Base-by-base conservation (phyloP, 495 filamentous ascomycete genomes). In the Penicillium turbatum region DNA sequence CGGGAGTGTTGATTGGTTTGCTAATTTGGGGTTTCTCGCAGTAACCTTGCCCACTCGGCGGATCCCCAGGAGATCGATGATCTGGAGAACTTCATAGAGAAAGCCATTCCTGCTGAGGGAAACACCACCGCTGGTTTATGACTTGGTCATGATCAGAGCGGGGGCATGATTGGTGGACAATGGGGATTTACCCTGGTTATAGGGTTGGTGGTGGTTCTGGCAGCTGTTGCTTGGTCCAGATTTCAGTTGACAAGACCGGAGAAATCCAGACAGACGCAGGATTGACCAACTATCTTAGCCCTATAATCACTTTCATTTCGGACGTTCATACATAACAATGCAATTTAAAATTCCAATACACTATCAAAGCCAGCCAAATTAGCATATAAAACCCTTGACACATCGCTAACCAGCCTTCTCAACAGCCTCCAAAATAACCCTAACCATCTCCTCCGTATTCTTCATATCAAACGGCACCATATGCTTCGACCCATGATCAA, bases 11-110 rank as follows among this genome's bases (percentile, higher is more conserved):
- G 27, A 31, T 4, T 53, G 11, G 29, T 24, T 32, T 63, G 36
- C 62, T 73, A 15, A 68, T 48, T 12, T 17, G 34, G 30, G 17
- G n/a, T n/a, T n/a, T 17, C 13, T 19, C 49, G 34, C 48, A 89
- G 86, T 32, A 76, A 79, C 2, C 80, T 97, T 55, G 72, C 70
- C 6, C 92, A 97, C 68, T 86, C 83, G 19, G 93, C 93, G 1
- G 82, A 84, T 63, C 79, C 80, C 5, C 67, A 83, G 53, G 92
- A 97, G 74, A 85, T 97, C 51, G 79, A 90, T 53, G 86, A 96
- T 59, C 70, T 97, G 31, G 90, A 96, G 72, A 73, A 71, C 19
- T 97, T 88, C 74, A 60, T 97, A 35, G 72, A 75, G 16, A 73
- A 82, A 58, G 70, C 71, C 16, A 69, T 96, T 40, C 86, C 88